These are phyloP conservation scores for Backusella psychrophila DNA, from an alignment of 192 early-diverging fungal species.

Conservation along the genomic window DNA sequence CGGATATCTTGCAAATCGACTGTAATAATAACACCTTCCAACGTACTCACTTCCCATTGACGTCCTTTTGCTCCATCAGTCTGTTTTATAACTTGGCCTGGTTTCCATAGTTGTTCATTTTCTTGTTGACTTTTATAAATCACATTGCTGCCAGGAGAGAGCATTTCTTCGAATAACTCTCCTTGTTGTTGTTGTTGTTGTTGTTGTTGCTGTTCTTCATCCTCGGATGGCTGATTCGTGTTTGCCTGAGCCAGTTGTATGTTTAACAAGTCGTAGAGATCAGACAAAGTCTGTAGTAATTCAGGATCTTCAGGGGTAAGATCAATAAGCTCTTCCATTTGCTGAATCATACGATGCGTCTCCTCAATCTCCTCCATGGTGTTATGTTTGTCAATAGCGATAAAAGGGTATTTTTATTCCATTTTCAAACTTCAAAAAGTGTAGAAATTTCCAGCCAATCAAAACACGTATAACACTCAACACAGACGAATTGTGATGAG, in stretches of 20 bases:
- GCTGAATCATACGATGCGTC: conserved; percentile 12
- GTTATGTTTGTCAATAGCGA: not conserved
- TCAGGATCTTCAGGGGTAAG: not conserved
- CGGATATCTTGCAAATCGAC: not conserved
- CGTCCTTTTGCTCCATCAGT: not conserved
- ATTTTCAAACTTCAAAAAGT: not conserved
- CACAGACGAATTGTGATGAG: too few species aligned
- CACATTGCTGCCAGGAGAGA: not conserved
- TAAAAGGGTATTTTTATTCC: not conserved
- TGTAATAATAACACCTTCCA: not conserved
- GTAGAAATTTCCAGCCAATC: not conserved
- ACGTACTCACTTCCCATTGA: not conserved
- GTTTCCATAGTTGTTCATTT: not conserved
- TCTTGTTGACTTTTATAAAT: not conserved
- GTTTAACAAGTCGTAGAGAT: conserved; percentile 6
- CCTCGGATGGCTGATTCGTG: not conserved
- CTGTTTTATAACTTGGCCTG: not conserved
- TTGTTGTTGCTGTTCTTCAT: not conserved
- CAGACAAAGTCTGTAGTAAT: not conserved
- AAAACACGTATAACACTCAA: too few species aligned
- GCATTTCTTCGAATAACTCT: not conserved
- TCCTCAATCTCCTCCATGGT: conserved; percentile 1
- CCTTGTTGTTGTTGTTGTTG: not conserved
- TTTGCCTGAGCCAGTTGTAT: not conserved
- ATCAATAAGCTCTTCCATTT: conserved; percentile 13